phyloP scores from a whole-genome alignment of 768 basidiomycete species.

The Nidula microcarpa region DNA sequence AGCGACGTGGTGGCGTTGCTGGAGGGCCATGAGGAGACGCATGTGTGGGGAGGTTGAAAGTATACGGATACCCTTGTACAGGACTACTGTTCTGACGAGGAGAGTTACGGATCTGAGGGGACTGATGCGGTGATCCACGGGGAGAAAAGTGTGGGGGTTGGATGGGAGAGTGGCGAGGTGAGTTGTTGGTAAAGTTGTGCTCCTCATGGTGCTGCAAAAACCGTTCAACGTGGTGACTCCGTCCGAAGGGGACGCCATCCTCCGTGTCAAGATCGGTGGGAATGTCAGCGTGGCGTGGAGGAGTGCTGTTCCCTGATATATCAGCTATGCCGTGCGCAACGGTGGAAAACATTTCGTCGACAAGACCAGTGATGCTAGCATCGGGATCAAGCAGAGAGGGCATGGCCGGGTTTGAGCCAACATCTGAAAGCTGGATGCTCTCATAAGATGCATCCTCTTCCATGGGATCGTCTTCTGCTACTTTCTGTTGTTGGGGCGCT shows the following conservation, averaged over 20 bases:
- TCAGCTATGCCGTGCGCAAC: conserved; percentile 18
- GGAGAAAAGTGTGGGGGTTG: conserved; percentile 27
- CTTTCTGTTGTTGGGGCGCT: conserved; percentile 14
- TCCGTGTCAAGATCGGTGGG: conserved; percentile 61
- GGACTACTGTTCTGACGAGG: conserved; percentile 14
- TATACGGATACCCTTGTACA: conserved; percentile 16
- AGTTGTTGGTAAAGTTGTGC: conserved; percentile 26
- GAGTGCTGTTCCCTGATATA: conserved; percentile 29
- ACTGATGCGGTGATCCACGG: conserved; percentile 14
- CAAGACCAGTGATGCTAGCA: conserved; percentile 66
- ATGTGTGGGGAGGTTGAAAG: conserved; percentile 23
- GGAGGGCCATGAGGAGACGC: conserved; percentile 29
- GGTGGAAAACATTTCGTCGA: conserved; percentile 63
- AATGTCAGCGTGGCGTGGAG: conserved; percentile 39
- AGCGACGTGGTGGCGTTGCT: conserved; percentile 30
- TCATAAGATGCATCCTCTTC: conserved; percentile 39
- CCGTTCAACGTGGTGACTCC: conserved; percentile 58
- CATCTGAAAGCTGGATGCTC: conserved; percentile 38
- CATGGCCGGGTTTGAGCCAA: conserved; percentile 26
- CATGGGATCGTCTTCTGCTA: conserved; percentile 6
- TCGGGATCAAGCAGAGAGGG: conserved; percentile 41
- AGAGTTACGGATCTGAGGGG: conserved; percentile 8
- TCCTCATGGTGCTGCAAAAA: conserved; percentile 38
- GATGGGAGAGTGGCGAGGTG: neutral
- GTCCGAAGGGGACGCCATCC: conserved; percentile 61